Percentiles rank a stretch among this genome's conserved stretches.
Evolutionary conservation across 2,329 filamentous ascomycete genomes (phyloP).

Genomic region (Clarireedia monteithiana): DNA sequence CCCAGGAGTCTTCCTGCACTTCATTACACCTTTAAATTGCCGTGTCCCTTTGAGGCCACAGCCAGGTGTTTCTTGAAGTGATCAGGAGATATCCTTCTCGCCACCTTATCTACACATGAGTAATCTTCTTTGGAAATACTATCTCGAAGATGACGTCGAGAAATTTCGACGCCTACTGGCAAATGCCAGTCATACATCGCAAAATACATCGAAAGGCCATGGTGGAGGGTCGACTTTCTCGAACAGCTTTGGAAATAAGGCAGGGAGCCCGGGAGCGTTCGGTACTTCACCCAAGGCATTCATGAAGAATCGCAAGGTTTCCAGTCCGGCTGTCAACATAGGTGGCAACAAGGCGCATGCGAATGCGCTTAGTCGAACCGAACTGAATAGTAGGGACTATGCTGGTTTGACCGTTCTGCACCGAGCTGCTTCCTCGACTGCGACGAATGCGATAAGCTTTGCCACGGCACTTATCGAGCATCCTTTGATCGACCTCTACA

Average conservation of each 20-base stretch:
- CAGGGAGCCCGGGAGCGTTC: slow-evolving; percentile 23
- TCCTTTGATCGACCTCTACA: slow-evolving; percentile 75
- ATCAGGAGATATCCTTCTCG: slow-evolving; percentile 27
- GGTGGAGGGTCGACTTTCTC: slow-evolving; percentile 32
- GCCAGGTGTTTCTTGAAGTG: slow-evolving; percentile 58
- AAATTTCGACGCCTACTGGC: slow-evolving; percentile 84
- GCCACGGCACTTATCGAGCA: slow-evolving; percentile 74
- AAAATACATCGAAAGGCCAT: slow-evolving; percentile 48
- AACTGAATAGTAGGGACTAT: slow-evolving; percentile 80
- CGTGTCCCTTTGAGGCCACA: slow-evolving; percentile 80
- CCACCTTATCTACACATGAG: slow-evolving; percentile 63
- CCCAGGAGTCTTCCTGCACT: slow-evolving; percentile 37
- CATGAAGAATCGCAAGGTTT: slow-evolving; percentile 44
- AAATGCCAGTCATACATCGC: slow-evolving; percentile 50
- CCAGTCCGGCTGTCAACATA: slow-evolving; percentile 39
- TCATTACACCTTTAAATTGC: slow-evolving; percentile 75
- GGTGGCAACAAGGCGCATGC: slow-evolving; percentile 39
- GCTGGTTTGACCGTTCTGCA: slow-evolving; percentile 77
- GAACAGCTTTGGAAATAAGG: slow-evolving; percentile 34
- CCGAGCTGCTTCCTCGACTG: slow-evolving; percentile 70
- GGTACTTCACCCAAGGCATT: slow-evolving; percentile 42
- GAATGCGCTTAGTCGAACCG: slow-evolving; percentile 43
- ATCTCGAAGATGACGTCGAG: slow-evolving; percentile 96
- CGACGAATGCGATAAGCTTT: slow-evolving; percentile 62
- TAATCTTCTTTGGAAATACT: slow-evolving; percentile 93